Conservation (phyloP, 768 basidiomycete species). For the Lyophyllum decastes region DNA sequence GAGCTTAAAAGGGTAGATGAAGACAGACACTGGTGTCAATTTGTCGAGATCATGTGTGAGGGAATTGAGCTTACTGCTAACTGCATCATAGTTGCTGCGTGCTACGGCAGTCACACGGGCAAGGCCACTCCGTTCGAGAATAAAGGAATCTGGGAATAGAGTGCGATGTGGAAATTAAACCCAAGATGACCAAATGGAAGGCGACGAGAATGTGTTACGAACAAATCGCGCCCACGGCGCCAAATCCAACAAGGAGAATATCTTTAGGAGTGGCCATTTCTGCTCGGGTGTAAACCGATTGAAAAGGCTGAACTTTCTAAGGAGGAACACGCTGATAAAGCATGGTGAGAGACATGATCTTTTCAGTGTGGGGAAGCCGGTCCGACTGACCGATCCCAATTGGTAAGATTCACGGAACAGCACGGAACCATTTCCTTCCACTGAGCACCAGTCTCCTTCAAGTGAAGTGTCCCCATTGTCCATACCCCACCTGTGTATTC, state of each 20-base stretch:
- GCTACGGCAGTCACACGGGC: conserved; percentile 74
- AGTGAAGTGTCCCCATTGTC: no score
- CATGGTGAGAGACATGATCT: no score
- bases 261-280: conserved; percentile 30
- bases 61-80: conserved; percentile 38
- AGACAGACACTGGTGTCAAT: neutral
- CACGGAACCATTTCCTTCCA: no score
- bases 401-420: neutral
- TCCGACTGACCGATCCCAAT: neutral
- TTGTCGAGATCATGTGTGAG: neutral
- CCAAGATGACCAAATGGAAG: neutral
- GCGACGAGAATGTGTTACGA: conserved; percentile 18
- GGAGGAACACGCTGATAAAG: neutral
- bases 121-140: conserved; percentile 56
- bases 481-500: no score
- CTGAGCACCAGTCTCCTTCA: no score
- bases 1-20: conserved; percentile 29
- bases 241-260: conserved; percentile 62
- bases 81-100: conserved; percentile 62
- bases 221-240: conserved; percentile 70
- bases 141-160: conserved; percentile 46
- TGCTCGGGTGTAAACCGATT: neutral
- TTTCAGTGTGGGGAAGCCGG: no score
- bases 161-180: neutral
- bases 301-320: neutral